Evolutionary conservation across 2,329 filamentous ascomycete species (phyloP).

Genomic region (Cladosporium velox): DNA sequence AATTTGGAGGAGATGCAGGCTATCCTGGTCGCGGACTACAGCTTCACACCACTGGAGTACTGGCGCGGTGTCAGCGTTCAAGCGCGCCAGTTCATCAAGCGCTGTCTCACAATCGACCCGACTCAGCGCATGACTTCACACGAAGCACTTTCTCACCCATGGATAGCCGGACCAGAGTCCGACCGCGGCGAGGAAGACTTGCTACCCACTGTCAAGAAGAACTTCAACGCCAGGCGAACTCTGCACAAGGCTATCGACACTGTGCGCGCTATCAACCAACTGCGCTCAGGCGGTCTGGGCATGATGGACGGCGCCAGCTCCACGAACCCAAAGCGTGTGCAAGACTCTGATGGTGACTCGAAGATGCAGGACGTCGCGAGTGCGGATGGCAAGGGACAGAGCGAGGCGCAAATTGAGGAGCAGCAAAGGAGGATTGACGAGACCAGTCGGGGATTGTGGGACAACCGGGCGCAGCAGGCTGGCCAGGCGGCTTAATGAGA

Average conservation of each 20-base stretch:
- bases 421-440: conserved; percentile 63
- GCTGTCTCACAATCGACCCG: conserved; percentile 89
- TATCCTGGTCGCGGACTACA: conserved; percentile 94
- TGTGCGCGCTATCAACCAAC: conserved; percentile 67
- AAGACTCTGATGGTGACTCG: conserved; percentile 28
- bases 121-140: conserved; percentile 87
- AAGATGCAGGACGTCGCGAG: conserved; percentile 44
- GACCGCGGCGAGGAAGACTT: conserved; percentile 55
- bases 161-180: conserved; percentile 61
- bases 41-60: conserved; percentile 91
- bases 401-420: conserved; percentile 61
- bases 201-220: conserved; percentile 67
- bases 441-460: conserved; percentile 60
- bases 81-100: conserved; percentile 86
- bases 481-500: conserved; percentile 20
- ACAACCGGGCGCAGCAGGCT: conserved; percentile 15
- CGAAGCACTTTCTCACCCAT: conserved; percentile 66
- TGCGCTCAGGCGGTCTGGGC: conserved; percentile 59
- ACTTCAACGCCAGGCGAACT: conserved; percentile 67
- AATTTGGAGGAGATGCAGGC: conserved; percentile 99
- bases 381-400: conserved; percentile 57
- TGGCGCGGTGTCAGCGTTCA: conserved; percentile 89
- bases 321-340: conserved; percentile 50
- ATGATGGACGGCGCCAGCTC: conserved; percentile 62
- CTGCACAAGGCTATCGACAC: conserved; percentile 69